Base-by-base conservation (phyloP, 176 grass and related monocot species). In the Microstegium vimineum region DNA sequence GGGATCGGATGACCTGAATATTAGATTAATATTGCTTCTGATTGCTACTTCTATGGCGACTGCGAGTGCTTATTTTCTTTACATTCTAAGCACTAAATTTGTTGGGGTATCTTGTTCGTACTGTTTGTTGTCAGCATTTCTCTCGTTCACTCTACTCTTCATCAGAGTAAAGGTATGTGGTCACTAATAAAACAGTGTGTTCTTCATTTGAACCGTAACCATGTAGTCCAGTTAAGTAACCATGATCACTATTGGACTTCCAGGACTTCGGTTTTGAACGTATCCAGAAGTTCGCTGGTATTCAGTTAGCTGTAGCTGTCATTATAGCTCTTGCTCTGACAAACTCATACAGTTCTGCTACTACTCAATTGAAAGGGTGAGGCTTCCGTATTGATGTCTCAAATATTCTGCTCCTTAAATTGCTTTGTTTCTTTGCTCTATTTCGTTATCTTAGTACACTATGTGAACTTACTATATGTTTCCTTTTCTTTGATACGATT, bases 21-120 rank as follows among this genome's bases (percentile, higher is more conserved):
- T 84, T 82, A 85, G 72, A n/a, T 78, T 94, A 49, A 87, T 88
- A 45, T 83, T 98, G 82, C 82, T 94, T 87, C 78, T 86, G 46
- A 63, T 75, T 16, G 88, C 95, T 26, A 94, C 95, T 85, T 94
- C 95, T 13, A 73, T 98, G 92, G 95, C 95, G 18, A 91, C 92
- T 69, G 90, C 95, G 0, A 95, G 95, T 71, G 86, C 92, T 77
- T 98, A 93, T 91, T 98, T 98, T 73, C 88, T 98, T 52, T 98
- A 91, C 35, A 73, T 98, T 62, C 81, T 98, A 49, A 94, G 73
- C 66, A 93, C 92, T 34, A 92, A 88, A 76, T 98, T 98, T 84
- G 84, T 90, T 17, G 92, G 95, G 84, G 84, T 91, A 30, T 89
- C 92, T 67, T 97, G 95, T 75, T 69, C 84, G 6, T 97, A 97